Conservation (phyloP, 306 rosid genomes). For the cucumber (Cucumis sativus) region Cucumber_9930_V3 NC_026659.2:1882501-1883000, state of each 20-base stretch:
- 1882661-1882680: slow-evolving; percentile 35
- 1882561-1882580: neutral
- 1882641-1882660: slow-evolving; percentile 57
- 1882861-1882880: neutral
- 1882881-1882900: neutral
- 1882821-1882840: neutral
- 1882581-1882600: slow-evolving; percentile 28
- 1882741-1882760: too few relatives aligned
- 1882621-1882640: slow-evolving; percentile 46
- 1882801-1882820: neutral
- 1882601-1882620: slow-evolving; percentile 34
- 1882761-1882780: neutral
- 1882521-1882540: too few relatives aligned
- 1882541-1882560: neutral
- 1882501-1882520: too few relatives aligned
- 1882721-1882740: slow-evolving; percentile 31
- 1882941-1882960: too few relatives aligned
- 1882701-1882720: slow-evolving; percentile 51
- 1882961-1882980: too few relatives aligned
- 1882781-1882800: neutral
- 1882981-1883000: too few relatives aligned
- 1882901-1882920: neutral
- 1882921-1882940: too few relatives aligned
- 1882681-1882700: slow-evolving; percentile 51
- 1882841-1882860: neutral